Conservation (phyloP, 2,329 filamentous ascomycete species). For the Scedosporium dehoogii region DNA sequence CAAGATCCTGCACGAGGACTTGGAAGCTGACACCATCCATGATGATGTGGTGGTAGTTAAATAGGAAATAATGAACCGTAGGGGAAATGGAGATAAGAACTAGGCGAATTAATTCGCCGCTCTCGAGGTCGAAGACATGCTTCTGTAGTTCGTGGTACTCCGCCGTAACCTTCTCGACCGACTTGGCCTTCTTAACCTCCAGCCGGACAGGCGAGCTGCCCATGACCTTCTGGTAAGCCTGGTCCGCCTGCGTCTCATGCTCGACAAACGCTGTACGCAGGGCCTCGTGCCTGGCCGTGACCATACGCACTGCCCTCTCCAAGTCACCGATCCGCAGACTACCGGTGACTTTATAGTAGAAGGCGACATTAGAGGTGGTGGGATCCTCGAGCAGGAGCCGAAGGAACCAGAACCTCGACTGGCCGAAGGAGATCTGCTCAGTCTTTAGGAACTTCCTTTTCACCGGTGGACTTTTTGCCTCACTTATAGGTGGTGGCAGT, state of each 20-base stretch:
- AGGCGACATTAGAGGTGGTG: conserved; percentile 29
- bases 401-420: conserved; percentile 31
- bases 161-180: conserved; percentile 15
- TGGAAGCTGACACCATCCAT: conserved; percentile 37
- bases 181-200: conserved; percentile 13
- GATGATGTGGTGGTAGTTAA: conserved; percentile 37
- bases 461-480: too few relatives aligned
- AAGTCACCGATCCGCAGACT: conserved; percentile 19
- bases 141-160: conserved; percentile 20
- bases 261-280: conserved; percentile 22
- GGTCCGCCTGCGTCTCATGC: conserved; percentile 10
- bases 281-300: conserved; percentile 21
- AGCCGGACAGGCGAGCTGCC: conserved; percentile 16
- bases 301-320: conserved; percentile 20
- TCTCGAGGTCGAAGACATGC: conserved; percentile 23
- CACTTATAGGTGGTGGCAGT: too few relatives aligned
- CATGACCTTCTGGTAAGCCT: conserved; percentile 17
- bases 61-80: conserved; percentile 26
- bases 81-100: conserved; percentile 21
- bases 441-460: conserved; percentile 6
- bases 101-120: conserved; percentile 20
- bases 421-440: conserved; percentile 26
- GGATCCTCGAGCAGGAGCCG: conserved; percentile 21
- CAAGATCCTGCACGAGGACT: conserved; percentile 32
- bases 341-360: conserved; percentile 21